These are phyloP conservation scores for Sideroxylon spinosum DNA, from an alignment of 179 eudicot genomes.

Conservation along the genomic window DNA sequence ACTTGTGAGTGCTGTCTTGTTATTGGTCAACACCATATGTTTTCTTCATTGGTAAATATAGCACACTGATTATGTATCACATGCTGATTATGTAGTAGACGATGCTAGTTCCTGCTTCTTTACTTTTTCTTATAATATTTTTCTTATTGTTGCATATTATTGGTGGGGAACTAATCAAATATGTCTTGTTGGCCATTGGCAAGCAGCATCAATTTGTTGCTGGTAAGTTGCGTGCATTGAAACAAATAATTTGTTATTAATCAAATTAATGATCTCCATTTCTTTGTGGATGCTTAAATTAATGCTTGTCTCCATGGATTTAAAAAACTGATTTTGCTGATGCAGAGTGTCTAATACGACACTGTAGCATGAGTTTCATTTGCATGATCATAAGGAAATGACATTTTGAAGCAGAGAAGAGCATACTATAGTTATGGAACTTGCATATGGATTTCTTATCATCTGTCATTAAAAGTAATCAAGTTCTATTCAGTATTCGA, in stretches of 20 bases:
- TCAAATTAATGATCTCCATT: background rate
- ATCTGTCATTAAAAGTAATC: background rate
- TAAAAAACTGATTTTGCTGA: background rate
- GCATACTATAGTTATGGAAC: background rate
- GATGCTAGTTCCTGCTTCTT: slow-evolving; percentile 3
- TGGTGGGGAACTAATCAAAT: slow-evolving; percentile 17
- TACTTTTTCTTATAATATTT: slow-evolving; percentile 3
- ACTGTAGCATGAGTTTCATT: background rate
- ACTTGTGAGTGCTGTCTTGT: background rate
- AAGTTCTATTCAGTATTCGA: background rate
- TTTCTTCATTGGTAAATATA: slow-evolving; percentile 18
- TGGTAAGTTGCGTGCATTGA: slow-evolving; percentile 56
- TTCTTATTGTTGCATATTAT: slow-evolving; percentile 20
- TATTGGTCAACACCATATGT: background rate
- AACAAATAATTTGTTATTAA: background rate
- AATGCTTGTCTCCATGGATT: background rate
- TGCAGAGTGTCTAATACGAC: background rate
- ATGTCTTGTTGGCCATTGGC: slow-evolving; percentile 20
- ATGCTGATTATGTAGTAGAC: background rate
- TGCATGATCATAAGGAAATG: background rate
- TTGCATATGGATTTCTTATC: background rate
- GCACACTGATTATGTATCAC: background rate
- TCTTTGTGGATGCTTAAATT: background rate
- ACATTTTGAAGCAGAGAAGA: slow-evolving; percentile 8
- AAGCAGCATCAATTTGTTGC: slow-evolving; percentile 98